Conservation (phyloP, 306 rosid species). For the Mimosa pudica region DNA sequence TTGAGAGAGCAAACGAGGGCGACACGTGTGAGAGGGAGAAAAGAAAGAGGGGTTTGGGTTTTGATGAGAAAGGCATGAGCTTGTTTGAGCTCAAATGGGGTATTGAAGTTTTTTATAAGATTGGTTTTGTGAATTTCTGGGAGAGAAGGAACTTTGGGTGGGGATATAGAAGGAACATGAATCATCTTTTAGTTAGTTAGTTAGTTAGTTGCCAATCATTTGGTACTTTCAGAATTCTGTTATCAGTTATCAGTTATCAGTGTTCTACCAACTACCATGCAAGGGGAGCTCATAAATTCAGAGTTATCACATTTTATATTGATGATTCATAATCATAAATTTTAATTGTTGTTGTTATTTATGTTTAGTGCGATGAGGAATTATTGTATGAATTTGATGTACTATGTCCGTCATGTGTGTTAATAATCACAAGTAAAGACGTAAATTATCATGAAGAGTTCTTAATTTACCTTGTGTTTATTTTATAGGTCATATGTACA, state of each 20-base stretch:
- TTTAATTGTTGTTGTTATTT: no score
- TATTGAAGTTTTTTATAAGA: constrained; percentile 51
- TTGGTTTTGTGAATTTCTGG: constrained; percentile 6
- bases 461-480: no score
- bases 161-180: constrained; percentile 2
- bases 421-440: no score
- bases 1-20: constrained; percentile 51
- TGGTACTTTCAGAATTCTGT: neutral
- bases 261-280: no score
- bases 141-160: constrained; percentile 21
- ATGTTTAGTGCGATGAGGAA: no score
- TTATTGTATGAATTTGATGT: no score
- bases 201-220: neutral
- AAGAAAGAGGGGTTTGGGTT: constrained; percentile 44
- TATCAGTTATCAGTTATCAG: neutral
- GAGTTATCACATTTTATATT: no score
- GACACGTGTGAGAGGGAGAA: constrained; percentile 51
- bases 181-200: constrained; percentile 23
- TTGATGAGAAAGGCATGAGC: constrained; percentile 58
- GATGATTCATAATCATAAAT: no score
- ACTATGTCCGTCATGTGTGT: no score
- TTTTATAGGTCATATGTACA: no score
- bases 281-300: no score
- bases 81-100: constrained; percentile 62
- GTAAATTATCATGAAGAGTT: no score